Percentiles rank a stretch among this genome's conserved stretches.
phyloP scores from a whole-genome alignment of 2,329 filamentous ascomycete genomes.

The Microdochium paspali region DNA sequence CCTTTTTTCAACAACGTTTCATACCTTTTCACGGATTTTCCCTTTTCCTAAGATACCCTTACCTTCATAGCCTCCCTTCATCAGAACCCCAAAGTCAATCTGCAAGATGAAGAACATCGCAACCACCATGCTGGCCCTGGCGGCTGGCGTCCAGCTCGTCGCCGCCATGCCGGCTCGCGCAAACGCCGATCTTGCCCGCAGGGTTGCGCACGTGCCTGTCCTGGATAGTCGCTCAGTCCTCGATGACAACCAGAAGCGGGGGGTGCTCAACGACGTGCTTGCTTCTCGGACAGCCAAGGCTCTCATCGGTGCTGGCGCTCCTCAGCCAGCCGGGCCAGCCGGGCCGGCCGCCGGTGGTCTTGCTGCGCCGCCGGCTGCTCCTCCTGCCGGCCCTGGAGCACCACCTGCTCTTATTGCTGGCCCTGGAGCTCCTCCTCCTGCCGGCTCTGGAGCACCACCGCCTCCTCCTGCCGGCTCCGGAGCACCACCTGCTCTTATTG shows the following conservation, averaged over 20 bases:
- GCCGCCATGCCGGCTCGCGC: slow-evolving; percentile 15
- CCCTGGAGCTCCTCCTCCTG: no score
- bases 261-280: background rate
- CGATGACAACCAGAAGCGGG: background rate
- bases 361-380: no score
- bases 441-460: no score
- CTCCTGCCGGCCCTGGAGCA: no score
- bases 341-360: no score
- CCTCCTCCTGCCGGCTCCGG: no score
- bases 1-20: background rate
- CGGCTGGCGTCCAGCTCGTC: slow-evolving; percentile 22
- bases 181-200: slow-evolving; percentile 4
- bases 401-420: no score
- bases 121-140: slow-evolving; percentile 24
- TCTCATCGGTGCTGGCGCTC: background rate
- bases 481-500: no score
- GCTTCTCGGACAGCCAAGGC: background rate
- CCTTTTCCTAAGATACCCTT: background rate
- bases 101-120: slow-evolving; percentile 29
- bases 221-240: background rate
- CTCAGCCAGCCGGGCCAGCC: no score
- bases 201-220: slow-evolving; percentile 2
- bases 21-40: background rate
- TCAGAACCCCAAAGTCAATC: no score
- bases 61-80: background rate